Percentiles rank a stretch among this genome's conserved stretches.
Evolutionary conservation across 2,329 filamentous ascomycete genomes (phyloP).

Genomic region (Phyllosticta capitalensis): DNA sequence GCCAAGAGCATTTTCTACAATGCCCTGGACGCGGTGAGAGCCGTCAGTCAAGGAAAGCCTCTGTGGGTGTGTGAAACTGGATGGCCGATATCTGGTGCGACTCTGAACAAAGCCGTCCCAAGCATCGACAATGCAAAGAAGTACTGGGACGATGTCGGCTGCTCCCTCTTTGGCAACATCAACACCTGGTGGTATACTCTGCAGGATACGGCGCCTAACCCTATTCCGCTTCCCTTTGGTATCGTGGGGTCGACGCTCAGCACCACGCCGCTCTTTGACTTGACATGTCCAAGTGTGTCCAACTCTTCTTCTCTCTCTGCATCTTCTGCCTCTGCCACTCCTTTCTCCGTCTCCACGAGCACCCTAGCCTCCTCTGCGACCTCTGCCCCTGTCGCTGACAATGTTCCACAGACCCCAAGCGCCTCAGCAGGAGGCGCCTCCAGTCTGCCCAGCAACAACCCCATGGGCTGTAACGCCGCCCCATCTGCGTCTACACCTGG

Average conservation of each 20-base stretch:
- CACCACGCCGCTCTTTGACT: slow-evolving; percentile 25
- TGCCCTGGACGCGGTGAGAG: slow-evolving; percentile 51
- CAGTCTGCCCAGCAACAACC: neutral
- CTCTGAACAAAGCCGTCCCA: slow-evolving; percentile 51
- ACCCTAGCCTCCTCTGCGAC: neutral
- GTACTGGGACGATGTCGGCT: slow-evolving; percentile 76
- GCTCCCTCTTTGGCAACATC: slow-evolving; percentile 52
- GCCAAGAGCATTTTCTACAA: slow-evolving; percentile 59
- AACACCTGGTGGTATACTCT: slow-evolving; percentile 68
- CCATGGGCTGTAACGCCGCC: neutral
- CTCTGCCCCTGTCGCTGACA: neutral
- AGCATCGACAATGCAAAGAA: slow-evolving; percentile 58
- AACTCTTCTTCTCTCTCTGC: slow-evolving; percentile 11
- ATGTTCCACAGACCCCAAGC: neutral
- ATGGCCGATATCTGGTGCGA: slow-evolving; percentile 66
- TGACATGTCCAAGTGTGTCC: slow-evolving; percentile 19
- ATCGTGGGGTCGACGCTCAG: slow-evolving; percentile 44
- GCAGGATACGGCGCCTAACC: slow-evolving; percentile 46
- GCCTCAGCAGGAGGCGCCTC: neutral
- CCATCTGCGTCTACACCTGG: neutral
- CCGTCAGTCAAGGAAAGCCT: slow-evolving; percentile 54
- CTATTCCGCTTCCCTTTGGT: slow-evolving; percentile 59
- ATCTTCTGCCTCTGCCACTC: neutral
- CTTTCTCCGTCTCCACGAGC: neutral
- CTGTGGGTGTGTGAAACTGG: slow-evolving; percentile 87